Evolutionary conservation across 768 basidiomycete genomes (phyloP).

Genomic region (Tricholoma bakamatsutake): DNA sequence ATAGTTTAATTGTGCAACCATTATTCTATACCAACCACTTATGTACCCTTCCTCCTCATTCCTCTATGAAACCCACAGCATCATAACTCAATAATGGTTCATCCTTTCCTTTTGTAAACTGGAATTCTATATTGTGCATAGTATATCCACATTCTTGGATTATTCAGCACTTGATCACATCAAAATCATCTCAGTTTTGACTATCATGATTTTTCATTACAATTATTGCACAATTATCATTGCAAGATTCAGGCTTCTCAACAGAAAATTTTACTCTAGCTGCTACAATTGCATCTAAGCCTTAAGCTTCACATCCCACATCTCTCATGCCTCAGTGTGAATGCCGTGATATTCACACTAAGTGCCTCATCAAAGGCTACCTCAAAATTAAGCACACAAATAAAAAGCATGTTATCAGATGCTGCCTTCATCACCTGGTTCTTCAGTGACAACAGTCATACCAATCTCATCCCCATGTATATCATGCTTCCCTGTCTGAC

Average conservation of each 20-base stretch:
- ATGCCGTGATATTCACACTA: slow-evolving; percentile 6
- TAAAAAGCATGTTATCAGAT: no score
- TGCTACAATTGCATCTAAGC: not conserved
- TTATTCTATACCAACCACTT: no score
- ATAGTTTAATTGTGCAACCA: no score
- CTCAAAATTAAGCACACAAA: no score
- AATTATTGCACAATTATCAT: not conserved
- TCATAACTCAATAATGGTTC: no score
- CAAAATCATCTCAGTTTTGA: not conserved
- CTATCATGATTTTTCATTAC: not conserved
- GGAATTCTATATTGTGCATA: no score
- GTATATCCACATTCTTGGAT: no score
- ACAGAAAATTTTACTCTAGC: not conserved
- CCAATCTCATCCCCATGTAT: not conserved
- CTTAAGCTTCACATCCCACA: not conserved
- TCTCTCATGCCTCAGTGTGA: not conserved
- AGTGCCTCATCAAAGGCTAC: slow-evolving; percentile 12
- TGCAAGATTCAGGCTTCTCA: not conserved
- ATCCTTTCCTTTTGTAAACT: no score
- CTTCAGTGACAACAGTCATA: not conserved
- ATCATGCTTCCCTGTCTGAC: not conserved
- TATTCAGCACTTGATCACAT: no score
- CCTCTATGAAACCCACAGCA: no score
- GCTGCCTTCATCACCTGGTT: not conserved
- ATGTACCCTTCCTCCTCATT: no score